These are phyloP conservation scores for Chlorella sorokiniana DNA, from an alignment of 139 green algal species.

Conservation along the genomic window DNA sequence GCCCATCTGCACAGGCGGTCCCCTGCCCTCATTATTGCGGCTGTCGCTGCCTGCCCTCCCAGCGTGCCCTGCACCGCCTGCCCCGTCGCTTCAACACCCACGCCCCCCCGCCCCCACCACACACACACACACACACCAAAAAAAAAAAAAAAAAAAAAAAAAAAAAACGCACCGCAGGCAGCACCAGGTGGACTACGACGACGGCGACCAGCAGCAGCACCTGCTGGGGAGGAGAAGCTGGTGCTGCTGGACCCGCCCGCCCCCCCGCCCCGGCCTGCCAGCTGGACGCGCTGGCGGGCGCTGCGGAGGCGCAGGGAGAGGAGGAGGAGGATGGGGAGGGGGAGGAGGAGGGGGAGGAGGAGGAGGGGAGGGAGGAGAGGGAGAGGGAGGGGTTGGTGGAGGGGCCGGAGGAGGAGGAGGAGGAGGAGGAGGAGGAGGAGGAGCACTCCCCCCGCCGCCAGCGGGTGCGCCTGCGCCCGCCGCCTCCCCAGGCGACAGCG, in stretches of 20 bases:
- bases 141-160: too few relatives aligned
- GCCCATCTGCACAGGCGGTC: not conserved
- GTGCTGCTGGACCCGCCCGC: slow-evolving; percentile 10
- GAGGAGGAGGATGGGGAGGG: not conserved
- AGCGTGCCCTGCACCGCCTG: too few relatives aligned
- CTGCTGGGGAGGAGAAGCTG: slow-evolving; percentile 19
- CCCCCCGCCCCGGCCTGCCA: not conserved
- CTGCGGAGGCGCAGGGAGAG: not conserved
- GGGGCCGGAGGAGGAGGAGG: not conserved
- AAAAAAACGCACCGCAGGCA: too few relatives aligned
- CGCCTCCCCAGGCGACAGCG: not conserved
- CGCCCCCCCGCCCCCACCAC: too few relatives aligned
- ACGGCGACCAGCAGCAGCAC: slow-evolving; percentile 22
- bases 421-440: not conserved
- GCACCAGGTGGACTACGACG: slow-evolving; percentile 16
- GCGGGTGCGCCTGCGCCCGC: not conserved
- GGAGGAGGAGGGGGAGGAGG: not conserved
- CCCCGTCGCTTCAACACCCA: too few relatives aligned
- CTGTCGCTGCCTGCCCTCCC: too few relatives aligned
- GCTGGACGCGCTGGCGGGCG: not conserved
- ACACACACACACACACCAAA: not conserved
- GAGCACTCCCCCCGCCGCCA: not conserved
- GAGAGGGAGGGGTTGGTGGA: not conserved
- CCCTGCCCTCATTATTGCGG: too few relatives aligned
- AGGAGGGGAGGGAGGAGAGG: not conserved